Evolutionary conservation across 768 basidiomycete genomes (phyloP), one percentile per base, ranked within the genome.

Genomic region (Tulasnella sp.): DNA sequence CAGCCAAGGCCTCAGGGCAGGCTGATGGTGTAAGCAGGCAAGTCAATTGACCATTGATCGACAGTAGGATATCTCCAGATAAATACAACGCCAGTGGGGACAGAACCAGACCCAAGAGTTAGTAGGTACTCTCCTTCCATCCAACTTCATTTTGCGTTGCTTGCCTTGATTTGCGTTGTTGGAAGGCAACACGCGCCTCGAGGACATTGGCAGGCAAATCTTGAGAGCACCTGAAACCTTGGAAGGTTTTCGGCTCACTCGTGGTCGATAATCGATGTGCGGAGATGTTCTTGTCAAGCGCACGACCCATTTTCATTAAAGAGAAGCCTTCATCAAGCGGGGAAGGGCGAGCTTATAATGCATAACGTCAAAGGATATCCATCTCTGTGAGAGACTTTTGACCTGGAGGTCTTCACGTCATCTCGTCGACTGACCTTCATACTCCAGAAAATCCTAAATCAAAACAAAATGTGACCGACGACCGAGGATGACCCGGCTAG

Each of bases 341-440:
- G 58, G 58, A 34, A 64, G 17, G 9, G 29, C 58, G 58, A 64
- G 58, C 58, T 7, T 19, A n/a, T 8, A 42, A 17, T 8, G 17
- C 42, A 42, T 42, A 15, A 25, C 7, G 31, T 34, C 58, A 34
- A 11, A 29, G 58, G 58, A 64, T 64, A 34, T 64, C 58, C 58
- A 64, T 64, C 58, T 64, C 58, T 64, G 58, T 64, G 58, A 64
- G 58, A 64, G 58, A 64, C 58, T 64, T 64, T 54, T 64, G 7
- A 64, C 4, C 11, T 29, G 58, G 25, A 14, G 14, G 29, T 25
- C 58, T 5, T 34, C 58, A 42, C 17, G 58, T 64, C 58, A 29
- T 34, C 58, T 6, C 42, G 17, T 42, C 42, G 42, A 42, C 42
- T 17, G 17, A 42, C 42, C 42, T 17, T 42, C n/a, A n/a, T n/a